phyloP scores from a whole-genome alignment of 495 filamentous ascomycete species.

The Acidomyces sp. region DNA sequence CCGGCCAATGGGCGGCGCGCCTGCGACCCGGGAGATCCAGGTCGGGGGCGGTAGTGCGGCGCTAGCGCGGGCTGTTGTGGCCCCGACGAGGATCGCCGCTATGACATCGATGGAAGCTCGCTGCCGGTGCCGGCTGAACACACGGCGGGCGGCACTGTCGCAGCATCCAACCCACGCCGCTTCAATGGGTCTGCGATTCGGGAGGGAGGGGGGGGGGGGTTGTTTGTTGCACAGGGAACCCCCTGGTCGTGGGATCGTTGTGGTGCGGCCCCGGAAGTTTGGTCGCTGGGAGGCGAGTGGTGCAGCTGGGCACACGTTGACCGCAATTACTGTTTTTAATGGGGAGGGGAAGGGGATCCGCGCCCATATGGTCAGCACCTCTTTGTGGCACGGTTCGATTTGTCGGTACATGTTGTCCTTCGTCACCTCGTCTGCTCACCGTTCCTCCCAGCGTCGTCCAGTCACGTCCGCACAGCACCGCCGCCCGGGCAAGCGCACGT shows the following conservation, averaged over 20 bases:
- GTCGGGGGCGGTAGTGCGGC: too few species aligned
- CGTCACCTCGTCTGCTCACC: background rate
- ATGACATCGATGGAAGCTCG: constrained; percentile 15
- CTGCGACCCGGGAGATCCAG: too few species aligned
- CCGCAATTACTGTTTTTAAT: constrained; percentile 12
- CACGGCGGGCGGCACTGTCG: constrained; percentile 3
- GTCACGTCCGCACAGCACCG: background rate
- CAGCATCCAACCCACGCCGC: background rate
- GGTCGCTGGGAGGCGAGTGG: background rate
- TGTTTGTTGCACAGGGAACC: background rate
- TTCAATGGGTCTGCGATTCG: too few species aligned
- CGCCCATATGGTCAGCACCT: too few species aligned
- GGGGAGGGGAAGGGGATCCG: too few species aligned
- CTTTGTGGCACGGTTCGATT: constrained; percentile 3
- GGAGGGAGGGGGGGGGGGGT: background rate
- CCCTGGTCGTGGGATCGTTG: background rate
- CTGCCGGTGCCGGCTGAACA: constrained; percentile 1
- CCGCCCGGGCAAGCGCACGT: background rate
- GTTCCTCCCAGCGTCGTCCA: too few species aligned
- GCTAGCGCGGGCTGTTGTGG: background rate
- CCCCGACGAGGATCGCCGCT: constrained; percentile 3
- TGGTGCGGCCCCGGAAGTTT: constrained; percentile 3
- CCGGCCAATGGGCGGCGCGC: too few species aligned
- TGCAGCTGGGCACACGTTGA: constrained; percentile 5
- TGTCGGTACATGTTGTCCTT: constrained; percentile 1